These are phyloP conservation scores for Aspergillus fischeri DNA, from an alignment of 2,329 filamentous ascomycete species.

Conservation along the genomic window DNA sequence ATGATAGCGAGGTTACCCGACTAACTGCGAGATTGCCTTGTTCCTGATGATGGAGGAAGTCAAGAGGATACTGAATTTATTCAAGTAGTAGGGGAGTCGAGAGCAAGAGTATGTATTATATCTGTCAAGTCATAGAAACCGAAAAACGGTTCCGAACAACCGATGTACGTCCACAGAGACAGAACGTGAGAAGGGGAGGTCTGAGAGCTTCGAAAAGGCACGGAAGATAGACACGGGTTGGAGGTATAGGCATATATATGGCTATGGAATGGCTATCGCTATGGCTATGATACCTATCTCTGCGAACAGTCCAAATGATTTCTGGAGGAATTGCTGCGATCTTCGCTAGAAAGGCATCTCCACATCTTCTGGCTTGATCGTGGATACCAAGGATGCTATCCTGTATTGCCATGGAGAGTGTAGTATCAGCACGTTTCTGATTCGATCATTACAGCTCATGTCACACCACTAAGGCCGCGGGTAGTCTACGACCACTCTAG, in stretches of 20 bases:
- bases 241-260: background rate
- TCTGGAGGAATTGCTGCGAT: slow-evolving; percentile 2
- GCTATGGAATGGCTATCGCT: no score
- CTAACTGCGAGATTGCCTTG: background rate
- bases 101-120: background rate
- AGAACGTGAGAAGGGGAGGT: background rate
- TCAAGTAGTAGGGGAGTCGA: background rate
- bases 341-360: slow-evolving; percentile 4
- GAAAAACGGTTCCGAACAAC: slow-evolving; percentile 1
- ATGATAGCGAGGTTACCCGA: background rate
- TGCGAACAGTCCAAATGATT: background rate
- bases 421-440: background rate
- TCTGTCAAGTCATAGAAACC: background rate
- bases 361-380: background rate
- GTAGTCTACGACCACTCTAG: background rate
- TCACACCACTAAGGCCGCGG: background rate
- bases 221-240: background rate
- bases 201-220: background rate
- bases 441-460: background rate
- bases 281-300: background rate
- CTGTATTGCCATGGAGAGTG: slow-evolving; percentile 5
- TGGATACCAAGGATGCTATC: slow-evolving; percentile 1
- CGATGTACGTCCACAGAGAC: background rate
- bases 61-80: background rate
- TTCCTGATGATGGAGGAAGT: background rate